Base-by-base conservation (phyloP, 345 rosid genomes). In the Rhodamnia rubescens region DNA sequence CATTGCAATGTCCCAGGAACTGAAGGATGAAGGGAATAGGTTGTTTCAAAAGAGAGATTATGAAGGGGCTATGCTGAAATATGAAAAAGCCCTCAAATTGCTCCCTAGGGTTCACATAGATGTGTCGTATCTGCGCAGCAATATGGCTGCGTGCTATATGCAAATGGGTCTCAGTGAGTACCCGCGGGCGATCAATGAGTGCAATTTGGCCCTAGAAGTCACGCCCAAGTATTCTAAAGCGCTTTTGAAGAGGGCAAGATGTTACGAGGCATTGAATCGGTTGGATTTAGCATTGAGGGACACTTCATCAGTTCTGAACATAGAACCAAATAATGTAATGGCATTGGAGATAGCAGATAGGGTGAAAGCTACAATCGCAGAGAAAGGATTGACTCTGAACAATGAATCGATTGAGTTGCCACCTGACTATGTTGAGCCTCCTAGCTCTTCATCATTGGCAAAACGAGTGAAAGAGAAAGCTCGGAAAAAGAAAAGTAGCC, bases 91-190 rank as follows among this genome's bases (percentile, higher is more conserved):
- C 83, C 92, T 96, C 89, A 93, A 95, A 82, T 52, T 95, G 88
- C 98, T 96, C 42, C 99, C 98, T 0, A 84, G 86, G 85, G 91
- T 91, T 89, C 98, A 95, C 81, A 84, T 88, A 4, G 98, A 87
- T 61, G 90, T 93, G 7, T 89, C 98, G 50, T 88, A 94, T 83
- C 92, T 96, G 36, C 91, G 98, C 55, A 94, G 95, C 83, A 91
- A 92, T 85, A 92, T 94, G 91, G 99, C 99, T 18, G 93, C 98
- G 0, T 96, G 99, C 85, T 96, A 93, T 88, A 96, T 96, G 98
- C 99, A 95, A 87, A 89, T 92, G 89, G 98, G 97, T 75, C 88
- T 92, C 21, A 87, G 85, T 44, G 96, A 96, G 90, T 96, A 90
- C 86, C 97, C 94, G 1, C 91, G 88, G 85, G 99, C 99, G 1